These are phyloP conservation scores for Babesia bigemina DNA, from an alignment of 169 alveolate species.

Conservation along the genomic window DNA sequence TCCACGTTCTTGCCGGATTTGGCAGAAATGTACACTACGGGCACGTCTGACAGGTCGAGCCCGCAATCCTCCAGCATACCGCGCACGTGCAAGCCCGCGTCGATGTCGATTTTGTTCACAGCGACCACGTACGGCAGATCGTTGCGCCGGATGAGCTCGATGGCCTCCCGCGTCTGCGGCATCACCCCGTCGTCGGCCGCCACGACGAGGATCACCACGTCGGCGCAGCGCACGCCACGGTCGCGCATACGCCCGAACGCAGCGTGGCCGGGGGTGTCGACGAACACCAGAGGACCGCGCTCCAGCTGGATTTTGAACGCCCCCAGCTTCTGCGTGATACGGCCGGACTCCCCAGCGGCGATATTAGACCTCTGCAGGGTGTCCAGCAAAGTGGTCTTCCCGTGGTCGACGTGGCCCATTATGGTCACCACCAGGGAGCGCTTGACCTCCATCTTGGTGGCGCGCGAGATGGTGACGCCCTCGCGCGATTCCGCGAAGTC, in stretches of 20 bases:
- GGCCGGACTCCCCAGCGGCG: slow-evolving; percentile 86
- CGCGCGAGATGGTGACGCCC: slow-evolving; percentile 73
- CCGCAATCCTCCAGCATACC: slow-evolving; percentile 23
- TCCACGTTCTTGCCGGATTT: slow-evolving; percentile 79
- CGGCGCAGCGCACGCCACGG: slow-evolving; percentile 93
- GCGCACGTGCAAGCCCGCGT: slow-evolving; percentile 57
- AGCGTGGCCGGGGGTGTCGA: slow-evolving; percentile 97
- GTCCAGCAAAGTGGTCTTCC: slow-evolving; percentile 94
- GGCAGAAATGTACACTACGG: slow-evolving; percentile 88
- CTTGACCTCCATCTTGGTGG: slow-evolving; percentile 79
- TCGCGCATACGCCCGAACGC: slow-evolving; percentile 90
- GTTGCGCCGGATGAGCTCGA: slow-evolving; percentile 76
- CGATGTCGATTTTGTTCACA: slow-evolving; percentile 87
- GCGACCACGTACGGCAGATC: slow-evolving; percentile 87
- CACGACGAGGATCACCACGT: slow-evolving; percentile 90
- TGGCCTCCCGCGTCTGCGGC: slow-evolving; percentile 92
- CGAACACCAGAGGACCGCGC: slow-evolving; percentile 80
- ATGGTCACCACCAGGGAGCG: slow-evolving; percentile 93
- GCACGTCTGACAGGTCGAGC: slow-evolving; percentile 48
- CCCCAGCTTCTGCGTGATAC: slow-evolving; percentile 92
- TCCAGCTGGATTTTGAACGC: slow-evolving; percentile 87
- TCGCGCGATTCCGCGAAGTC: slow-evolving; percentile 16
- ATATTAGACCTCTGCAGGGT: slow-evolving; percentile 72
- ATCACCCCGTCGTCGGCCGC: slow-evolving; percentile 94
- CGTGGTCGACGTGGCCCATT: slow-evolving; percentile 98